phyloP scores from a whole-genome alignment of 192 early-diverging fungal species.

The Coemansia sp. region DNA sequence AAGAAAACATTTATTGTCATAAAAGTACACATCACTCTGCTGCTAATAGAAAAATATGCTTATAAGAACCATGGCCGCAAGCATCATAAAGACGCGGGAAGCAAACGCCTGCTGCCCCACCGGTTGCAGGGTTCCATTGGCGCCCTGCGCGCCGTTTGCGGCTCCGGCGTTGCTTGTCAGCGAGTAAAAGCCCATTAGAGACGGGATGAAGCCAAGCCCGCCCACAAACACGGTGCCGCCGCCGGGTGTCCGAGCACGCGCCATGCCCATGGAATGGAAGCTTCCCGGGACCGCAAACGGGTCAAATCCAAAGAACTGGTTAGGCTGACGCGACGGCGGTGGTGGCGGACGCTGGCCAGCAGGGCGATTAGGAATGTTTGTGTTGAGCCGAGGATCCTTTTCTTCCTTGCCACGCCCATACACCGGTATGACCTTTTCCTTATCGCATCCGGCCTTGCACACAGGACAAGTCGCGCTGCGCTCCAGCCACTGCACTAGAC shows the following conservation, averaged over 20 bases:
- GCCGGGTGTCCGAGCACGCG: conserved; percentile 21
- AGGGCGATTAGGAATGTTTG: conserved; percentile 68
- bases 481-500: conserved; percentile 75
- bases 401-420: conserved; percentile 78
- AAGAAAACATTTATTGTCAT: no score
- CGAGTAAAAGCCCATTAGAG: conserved; percentile 62
- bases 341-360: conserved; percentile 75
- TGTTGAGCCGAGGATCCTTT: conserved; percentile 62
- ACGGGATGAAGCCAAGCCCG: conserved; percentile 70
- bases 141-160: not conserved
- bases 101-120: conserved; percentile 73
- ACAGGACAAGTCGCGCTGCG: conserved; percentile 78
- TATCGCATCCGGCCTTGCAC: conserved; percentile 81
- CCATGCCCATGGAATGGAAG: conserved; percentile 57
- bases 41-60: conserved; percentile 71
- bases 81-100: conserved; percentile 80
- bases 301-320: conserved; percentile 57
- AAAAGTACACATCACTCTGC: not conserved
- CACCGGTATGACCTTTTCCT: conserved; percentile 81
- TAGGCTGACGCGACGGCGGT: conserved; percentile 61
- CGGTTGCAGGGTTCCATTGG: conserved; percentile 22
- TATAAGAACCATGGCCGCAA: conserved; percentile 73
- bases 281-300: conserved; percentile 60
- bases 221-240: conserved; percentile 61
- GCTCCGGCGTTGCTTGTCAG: conserved; percentile 30